Percentiles rank a stretch among this genome's conserved stretches.
phyloP scores from a whole-genome alignment of 176 grass and related monocot species.

The Oryza australiensis region DNA sequence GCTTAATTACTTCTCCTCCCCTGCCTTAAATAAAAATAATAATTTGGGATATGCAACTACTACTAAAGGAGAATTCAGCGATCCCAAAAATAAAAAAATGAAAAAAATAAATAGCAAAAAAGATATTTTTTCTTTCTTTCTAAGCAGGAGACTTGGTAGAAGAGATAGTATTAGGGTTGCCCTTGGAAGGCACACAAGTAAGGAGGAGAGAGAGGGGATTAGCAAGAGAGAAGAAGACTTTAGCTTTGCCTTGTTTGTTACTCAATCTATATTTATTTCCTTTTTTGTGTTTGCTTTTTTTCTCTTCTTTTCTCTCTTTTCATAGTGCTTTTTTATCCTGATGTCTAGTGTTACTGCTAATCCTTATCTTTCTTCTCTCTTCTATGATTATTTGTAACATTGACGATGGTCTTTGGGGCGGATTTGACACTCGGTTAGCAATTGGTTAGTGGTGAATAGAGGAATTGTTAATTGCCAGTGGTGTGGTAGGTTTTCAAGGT shows the following conservation, averaged over 20 bases:
- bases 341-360: not conserved
- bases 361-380: slow-evolving; percentile 20
- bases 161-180: no score
- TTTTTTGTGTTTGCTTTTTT: not conserved
- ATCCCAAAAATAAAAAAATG: not conserved
- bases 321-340: not conserved
- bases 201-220: not conserved
- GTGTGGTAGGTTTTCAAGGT: not conserved
- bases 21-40: slow-evolving; percentile 13
- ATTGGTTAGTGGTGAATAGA: slow-evolving; percentile 19
- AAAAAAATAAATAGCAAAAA: not conserved
- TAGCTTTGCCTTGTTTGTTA: slow-evolving; percentile 38
- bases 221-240: slow-evolving; percentile 17
- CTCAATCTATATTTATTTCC: slow-evolving; percentile 25
- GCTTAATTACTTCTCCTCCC: slow-evolving; percentile 29
- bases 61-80: not conserved
- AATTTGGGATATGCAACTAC: no score
- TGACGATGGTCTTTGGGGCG: slow-evolving; percentile 8
- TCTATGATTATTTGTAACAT: slow-evolving; percentile 4
- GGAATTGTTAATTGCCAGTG: slow-evolving; percentile 23
- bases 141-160: no score
- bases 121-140: no score
- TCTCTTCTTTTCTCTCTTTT: not conserved
- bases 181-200: no score
- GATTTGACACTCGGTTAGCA: slow-evolving; percentile 13